Evolutionary conservation across 495 filamentous ascomycete genomes (phyloP).

Genomic region (Lasiosphaeria ovina): DNA sequence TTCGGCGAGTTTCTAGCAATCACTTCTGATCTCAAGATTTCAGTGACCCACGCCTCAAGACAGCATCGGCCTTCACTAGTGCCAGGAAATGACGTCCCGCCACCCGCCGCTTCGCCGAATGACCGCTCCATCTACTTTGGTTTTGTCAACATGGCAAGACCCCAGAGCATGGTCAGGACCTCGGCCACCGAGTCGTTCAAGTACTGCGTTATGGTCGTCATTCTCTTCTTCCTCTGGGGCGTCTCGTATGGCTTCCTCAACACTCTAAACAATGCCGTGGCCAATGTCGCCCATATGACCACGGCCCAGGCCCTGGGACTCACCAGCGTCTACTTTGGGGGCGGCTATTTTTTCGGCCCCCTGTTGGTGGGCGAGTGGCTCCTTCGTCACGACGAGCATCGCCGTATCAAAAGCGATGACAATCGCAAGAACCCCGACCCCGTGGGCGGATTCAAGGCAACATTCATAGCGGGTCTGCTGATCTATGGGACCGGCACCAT

Average conservation of each 20-base stretch:
- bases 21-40: background rate
- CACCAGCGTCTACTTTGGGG: conserved; percentile 41
- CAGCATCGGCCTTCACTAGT: background rate
- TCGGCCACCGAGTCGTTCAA: conserved; percentile 45
- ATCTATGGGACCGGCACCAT: conserved; percentile 59
- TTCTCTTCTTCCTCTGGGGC: conserved; percentile 85
- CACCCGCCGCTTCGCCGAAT: background rate
- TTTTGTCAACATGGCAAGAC: conserved; percentile 77
- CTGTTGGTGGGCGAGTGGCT: conserved; percentile 65
- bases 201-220: conserved; percentile 62
- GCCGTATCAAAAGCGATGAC: conserved; percentile 21
- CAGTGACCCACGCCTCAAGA: background rate
- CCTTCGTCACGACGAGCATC: conserved; percentile 55
- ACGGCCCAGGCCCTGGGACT: conserved; percentile 37
- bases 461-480: conserved; percentile 66
- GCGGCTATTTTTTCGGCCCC: conserved; percentile 64
- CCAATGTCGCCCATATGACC: conserved; percentile 37
- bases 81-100: background rate
- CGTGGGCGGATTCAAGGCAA: conserved; percentile 55
- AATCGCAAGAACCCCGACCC: conserved; percentile 15
- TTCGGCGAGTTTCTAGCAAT: conserved; percentile 26
- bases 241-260: conserved; percentile 78
- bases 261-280: conserved; percentile 59
- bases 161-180: conserved; percentile 71
- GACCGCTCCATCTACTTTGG: conserved; percentile 58